Percentiles rank a stretch among this genome's conserved stretches.
Conservation (phyloP, 1,139 yeast species). For the Magnusiomyces suaveolens region DNA sequence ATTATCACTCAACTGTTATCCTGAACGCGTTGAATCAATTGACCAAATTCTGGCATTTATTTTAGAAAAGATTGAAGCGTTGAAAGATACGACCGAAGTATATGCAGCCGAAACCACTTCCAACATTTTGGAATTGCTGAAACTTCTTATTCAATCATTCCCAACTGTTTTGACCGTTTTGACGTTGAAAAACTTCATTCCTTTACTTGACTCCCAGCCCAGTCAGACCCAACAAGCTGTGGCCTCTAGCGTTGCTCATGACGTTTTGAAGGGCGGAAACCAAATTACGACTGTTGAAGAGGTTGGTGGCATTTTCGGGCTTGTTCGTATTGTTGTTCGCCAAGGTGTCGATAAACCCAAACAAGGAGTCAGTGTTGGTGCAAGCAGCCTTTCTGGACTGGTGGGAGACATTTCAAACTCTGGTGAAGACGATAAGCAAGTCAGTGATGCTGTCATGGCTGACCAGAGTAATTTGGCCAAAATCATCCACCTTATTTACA, state of each 20-base stretch:
- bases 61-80: constrained; percentile 38
- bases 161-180: constrained; percentile 24
- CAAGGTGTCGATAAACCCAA: constrained; percentile 19
- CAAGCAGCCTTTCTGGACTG: constrained; percentile 11
- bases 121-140: constrained; percentile 47
- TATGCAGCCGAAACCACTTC: constrained; percentile 24
- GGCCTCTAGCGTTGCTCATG: constrained; percentile 22
- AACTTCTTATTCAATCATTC: constrained; percentile 45
- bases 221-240: constrained; percentile 31
- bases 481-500: constrained; percentile 52
- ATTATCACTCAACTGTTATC: constrained; percentile 59
- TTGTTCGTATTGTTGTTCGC: constrained; percentile 32
- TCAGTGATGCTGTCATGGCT: constrained; percentile 30
- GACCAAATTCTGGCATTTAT: constrained; percentile 55
- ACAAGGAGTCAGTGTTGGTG: constrained; percentile 14
- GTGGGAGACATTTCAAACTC: constrained; percentile 11
- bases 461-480: constrained; percentile 64
- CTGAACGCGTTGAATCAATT: constrained; percentile 49
- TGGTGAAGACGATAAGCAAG: constrained; percentile 17
- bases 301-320: constrained; percentile 33
- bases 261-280: constrained; percentile 7
- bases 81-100: constrained; percentile 18
- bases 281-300: constrained; percentile 27
- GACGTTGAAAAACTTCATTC: constrained; percentile 30
- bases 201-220: constrained; percentile 33